Base-by-base conservation (phyloP, 192 early-diverging fungal species). In the Gamsiella multidivaricata region DNA sequence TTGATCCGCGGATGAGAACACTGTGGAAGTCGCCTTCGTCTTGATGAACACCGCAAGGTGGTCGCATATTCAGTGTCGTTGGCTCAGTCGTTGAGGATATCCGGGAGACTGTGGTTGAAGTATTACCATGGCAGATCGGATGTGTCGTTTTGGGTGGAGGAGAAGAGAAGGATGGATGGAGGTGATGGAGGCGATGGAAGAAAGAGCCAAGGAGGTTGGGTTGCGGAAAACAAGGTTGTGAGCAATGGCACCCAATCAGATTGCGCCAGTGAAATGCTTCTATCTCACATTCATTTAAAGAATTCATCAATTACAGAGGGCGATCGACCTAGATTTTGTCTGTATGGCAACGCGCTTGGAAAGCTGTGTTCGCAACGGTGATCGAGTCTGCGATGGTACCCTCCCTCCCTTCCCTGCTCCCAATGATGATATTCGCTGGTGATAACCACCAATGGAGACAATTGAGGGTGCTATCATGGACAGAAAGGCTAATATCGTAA, bases 251-350 rank as follows among this genome's bases (percentile, higher is more conserved):
- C 29, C 63, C 63, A 65, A 65, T 65, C 52, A 55, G 42, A 65
- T 55, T 34, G 42, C 63, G 63, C 63, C 52, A 65, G 39, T 65
- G 50, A 61, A 31, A 55, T 55, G 28, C 51, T 49, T 49, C 11
- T 5, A n/a, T n/a, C 37, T 17, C 20, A 17, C n/a, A 23, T 23
- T 41, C 55, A 41, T 41, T 57, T 57, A 57, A 7, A 57, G 55
- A 57, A 14, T 5, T 54, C 29, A 26, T 51, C 49, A 51, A 25
- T 51, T 51, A 51, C 23, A 51, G 25, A 51, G 14, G 46, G 46
- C n/a, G n/a, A n/a, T n/a, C n/a, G n/a, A 47, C 46, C 46, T 28
- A 15, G 23, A 2, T 5, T 25, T 28, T 23, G 29, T 23, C 22
- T 8, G 29, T 51, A 49, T 20, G 17, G 46, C 23, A 20, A 17